These are phyloP conservation scores for Linum tenue DNA, from an alignment of 345 rosid species.

Conservation along the genomic window DNA sequence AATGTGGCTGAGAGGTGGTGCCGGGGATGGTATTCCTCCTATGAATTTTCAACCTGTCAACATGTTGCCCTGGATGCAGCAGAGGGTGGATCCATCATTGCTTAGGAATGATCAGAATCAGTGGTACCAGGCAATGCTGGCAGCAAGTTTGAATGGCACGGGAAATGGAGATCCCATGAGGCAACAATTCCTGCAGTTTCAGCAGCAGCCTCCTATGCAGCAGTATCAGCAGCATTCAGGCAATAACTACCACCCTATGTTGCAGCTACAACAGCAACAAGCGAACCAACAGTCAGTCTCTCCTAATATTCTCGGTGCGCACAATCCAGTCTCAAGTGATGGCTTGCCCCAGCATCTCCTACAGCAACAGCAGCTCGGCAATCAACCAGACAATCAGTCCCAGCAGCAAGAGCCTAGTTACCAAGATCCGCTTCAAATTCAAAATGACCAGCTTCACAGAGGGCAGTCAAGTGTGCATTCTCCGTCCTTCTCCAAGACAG, in stretches of 20 bases:
- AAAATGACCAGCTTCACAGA: conserved; percentile 44
- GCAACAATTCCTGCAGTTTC: conserved; percentile 53
- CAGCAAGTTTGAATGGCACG: conserved; percentile 41
- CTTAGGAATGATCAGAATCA: conserved; percentile 48
- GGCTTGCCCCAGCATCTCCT: conserved; percentile 34
- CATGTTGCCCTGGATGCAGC: conserved; percentile 66
- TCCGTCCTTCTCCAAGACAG: conserved; percentile 42
- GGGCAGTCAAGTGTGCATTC: conserved; percentile 39
- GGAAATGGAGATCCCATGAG: conserved; percentile 47
- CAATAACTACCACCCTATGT: conserved; percentile 28
- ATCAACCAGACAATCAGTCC: conserved; percentile 33
- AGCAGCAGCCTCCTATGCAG: conserved; percentile 37
- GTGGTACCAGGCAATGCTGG: conserved; percentile 58
- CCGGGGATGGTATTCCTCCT: conserved; percentile 54
- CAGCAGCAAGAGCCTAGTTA: conserved; percentile 31
- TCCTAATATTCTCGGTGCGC: conserved; percentile 38
- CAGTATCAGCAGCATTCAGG: conserved; percentile 53
- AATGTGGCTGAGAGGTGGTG: conserved; percentile 53
- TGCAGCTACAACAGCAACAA: conserved; percentile 40
- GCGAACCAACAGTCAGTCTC: conserved; percentile 37
- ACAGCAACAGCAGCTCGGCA: conserved; percentile 44
- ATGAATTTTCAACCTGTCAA: conserved; percentile 48
- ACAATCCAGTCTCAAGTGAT: conserved; percentile 37
- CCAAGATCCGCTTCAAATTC: conserved; percentile 41
- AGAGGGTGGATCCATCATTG: conserved; percentile 44